These are phyloP conservation scores for Rhodotorula sp. DNA, from an alignment of 1,284 basidiomycete species.

Conservation along the genomic window DNA sequence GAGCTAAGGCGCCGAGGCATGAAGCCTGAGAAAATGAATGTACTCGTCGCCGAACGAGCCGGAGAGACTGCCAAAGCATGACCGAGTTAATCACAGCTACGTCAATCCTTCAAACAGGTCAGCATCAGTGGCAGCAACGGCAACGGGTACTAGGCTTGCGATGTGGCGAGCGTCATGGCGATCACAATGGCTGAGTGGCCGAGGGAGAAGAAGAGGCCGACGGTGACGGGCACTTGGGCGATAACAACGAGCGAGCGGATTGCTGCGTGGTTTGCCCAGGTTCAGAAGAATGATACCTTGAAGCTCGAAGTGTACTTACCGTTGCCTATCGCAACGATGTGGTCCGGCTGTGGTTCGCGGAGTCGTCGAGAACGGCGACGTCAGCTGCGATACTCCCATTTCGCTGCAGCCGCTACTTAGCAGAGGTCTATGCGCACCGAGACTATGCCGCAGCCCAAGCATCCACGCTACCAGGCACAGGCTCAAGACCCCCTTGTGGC, in stretches of 20 bases:
- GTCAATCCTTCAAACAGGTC: background rate
- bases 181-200: constrained; percentile 52
- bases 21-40: background rate
- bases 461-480: constrained; percentile 50
- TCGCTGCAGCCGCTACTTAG: too few relatives aligned
- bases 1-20: background rate
- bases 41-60: constrained; percentile 22
- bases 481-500: constrained; percentile 40
- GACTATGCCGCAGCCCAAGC: constrained; percentile 49
- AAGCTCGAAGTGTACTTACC: background rate
- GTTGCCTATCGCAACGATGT: constrained; percentile 42
- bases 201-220: constrained; percentile 51
- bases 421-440: constrained; percentile 41
- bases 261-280: constrained; percentile 1
- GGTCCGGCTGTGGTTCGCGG: constrained; percentile 42
- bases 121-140: too few relatives aligned
- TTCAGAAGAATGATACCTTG: too few relatives aligned
- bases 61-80: constrained; percentile 45
- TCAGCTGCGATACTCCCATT: constrained; percentile 27
- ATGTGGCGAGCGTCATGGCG: constrained; percentile 47
- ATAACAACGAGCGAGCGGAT: constrained; percentile 41
- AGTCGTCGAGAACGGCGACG: background rate
- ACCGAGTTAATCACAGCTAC: constrained; percentile 49
- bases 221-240: constrained; percentile 46
- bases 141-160: too few relatives aligned